A percentile compares a stretch with the other conserved stretches of the same genome.
These are phyloP conservation scores for Xylariomycetidae sp. DNA, from an alignment of 2,329 filamentous ascomycete genomes.

Conservation along the genomic window DNA sequence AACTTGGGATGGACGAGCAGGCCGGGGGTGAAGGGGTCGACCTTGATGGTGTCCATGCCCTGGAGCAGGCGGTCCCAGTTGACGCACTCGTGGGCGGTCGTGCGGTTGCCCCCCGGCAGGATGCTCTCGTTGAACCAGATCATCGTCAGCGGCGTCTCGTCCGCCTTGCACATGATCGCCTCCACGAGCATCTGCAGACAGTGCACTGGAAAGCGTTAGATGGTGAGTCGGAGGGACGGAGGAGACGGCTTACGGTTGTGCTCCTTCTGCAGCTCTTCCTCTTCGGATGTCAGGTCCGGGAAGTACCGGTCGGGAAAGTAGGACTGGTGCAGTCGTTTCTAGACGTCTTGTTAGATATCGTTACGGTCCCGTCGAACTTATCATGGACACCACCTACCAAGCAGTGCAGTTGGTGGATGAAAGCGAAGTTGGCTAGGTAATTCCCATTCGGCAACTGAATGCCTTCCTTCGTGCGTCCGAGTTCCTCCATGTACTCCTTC, in stretches of 20 bases:
- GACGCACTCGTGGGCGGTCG: constrained; percentile 17
- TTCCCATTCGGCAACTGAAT: constrained; percentile 17
- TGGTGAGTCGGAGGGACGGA: too few species aligned
- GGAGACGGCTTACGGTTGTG: constrained; percentile 12
- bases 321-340: constrained; percentile 20
- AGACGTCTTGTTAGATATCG: background rate
- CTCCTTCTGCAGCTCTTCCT: constrained; percentile 15
- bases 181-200: constrained; percentile 18
- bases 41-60: constrained; percentile 15
- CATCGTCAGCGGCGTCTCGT: constrained; percentile 19
- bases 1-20: constrained; percentile 18
- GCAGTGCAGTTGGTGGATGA: constrained; percentile 17
- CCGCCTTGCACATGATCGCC: constrained; percentile 17
- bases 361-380: too few species aligned
- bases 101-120: constrained; percentile 17
- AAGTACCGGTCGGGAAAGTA: constrained; percentile 18
- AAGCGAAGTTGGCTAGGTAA: constrained; percentile 19
- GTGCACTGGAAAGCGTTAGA: constrained; percentile 13
- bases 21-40: constrained; percentile 17
- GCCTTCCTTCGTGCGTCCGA: constrained; percentile 14
- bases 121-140: constrained; percentile 19
- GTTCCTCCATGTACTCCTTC: constrained; percentile 15
- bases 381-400: constrained; percentile 14
- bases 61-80: constrained; percentile 15
- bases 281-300: constrained; percentile 18